Percentiles rank a stretch among this genome's conserved stretches.
phyloP scores from a whole-genome alignment of 371 early-diverging fungal species.

The Rhizopus delemar region DNA sequence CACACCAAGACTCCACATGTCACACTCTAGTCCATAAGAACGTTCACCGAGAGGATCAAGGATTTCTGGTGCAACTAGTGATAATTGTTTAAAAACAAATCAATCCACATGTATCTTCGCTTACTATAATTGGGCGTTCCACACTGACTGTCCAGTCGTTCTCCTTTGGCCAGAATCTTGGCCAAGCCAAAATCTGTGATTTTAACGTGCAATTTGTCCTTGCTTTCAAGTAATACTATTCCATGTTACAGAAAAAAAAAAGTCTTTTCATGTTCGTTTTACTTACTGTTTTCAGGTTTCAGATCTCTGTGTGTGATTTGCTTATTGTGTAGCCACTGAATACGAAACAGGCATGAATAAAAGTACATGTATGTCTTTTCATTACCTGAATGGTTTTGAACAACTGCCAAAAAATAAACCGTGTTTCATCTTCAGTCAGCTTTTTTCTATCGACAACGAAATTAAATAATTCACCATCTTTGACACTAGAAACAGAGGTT shows the following conservation, averaged over 20 bases:
- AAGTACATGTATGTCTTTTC: background rate
- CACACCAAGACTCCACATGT: conserved; percentile 98
- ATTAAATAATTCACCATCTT: conserved; percentile 92
- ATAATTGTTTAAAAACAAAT: background rate
- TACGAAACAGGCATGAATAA: background rate
- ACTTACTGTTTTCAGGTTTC: conserved; percentile 53
- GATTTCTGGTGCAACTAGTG: conserved; percentile 90
- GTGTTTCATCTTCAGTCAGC: conserved; percentile 79
- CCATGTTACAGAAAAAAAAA: conserved; percentile 47
- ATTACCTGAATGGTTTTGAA: conserved; percentile 65
- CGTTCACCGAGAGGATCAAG: conserved; percentile 62
- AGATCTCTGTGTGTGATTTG: conserved; percentile 47
- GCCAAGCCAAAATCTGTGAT: conserved; percentile 95
- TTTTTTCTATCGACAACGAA: conserved; percentile 73
- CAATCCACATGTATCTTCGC: background rate
- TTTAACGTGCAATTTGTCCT: conserved; percentile 69
- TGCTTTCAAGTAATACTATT: conserved; percentile 75
- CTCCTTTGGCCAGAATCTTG: conserved; percentile 65
- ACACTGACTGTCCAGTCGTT: conserved; percentile 78
- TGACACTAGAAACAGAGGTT: conserved; percentile 36
- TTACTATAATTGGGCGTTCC: conserved; percentile 96
- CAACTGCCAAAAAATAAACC: conserved; percentile 80
- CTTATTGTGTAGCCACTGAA: conserved; percentile 40
- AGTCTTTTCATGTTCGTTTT: background rate
- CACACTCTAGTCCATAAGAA: conserved; percentile 86